Evolutionary conservation across 495 filamentous ascomycete genomes (phyloP).

Genomic region (Neurospora sp.): DNA sequence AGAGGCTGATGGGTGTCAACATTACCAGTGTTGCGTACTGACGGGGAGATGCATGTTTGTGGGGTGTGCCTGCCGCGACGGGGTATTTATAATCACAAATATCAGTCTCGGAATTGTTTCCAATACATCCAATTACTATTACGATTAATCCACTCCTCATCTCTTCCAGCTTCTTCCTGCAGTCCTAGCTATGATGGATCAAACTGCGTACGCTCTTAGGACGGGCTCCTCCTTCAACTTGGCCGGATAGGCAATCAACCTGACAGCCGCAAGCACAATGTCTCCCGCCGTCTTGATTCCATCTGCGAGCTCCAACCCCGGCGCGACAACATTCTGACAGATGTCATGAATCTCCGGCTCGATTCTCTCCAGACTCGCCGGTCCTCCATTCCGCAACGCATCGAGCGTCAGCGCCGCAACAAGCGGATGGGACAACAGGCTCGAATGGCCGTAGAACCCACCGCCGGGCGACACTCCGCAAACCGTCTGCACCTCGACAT

Average conservation of each 20-base stretch:
- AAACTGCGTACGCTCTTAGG: not conserved
- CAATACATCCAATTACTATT: not conserved
- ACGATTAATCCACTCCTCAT: not conserved
- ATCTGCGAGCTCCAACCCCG: not conserved
- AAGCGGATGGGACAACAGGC: conserved; percentile 34
- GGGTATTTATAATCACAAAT: not conserved
- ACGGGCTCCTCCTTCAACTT: not conserved
- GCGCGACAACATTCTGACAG: not conserved
- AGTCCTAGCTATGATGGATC: not conserved
- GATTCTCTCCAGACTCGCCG: conserved; percentile 5
- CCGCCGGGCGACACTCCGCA: conserved; percentile 28
- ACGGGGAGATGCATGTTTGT: not conserved
- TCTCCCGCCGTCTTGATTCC: not conserved
- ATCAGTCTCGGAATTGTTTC: not conserved
- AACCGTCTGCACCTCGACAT: conserved; percentile 33
- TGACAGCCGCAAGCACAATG: not conserved
- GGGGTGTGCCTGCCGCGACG: not conserved
- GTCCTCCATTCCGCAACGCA: conserved; percentile 31
- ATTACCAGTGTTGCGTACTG: not conserved
- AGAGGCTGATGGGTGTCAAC: not conserved
- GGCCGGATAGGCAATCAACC: not conserved
- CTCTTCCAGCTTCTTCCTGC: not conserved
- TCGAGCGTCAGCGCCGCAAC: conserved; percentile 34
- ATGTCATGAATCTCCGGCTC: not conserved
- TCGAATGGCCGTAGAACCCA: conserved; percentile 34